Percentiles rank a stretch among this genome's conserved stretches.
phyloP scores from a whole-genome alignment of 139 green algal species.

The Closterium sp. region DNA sequence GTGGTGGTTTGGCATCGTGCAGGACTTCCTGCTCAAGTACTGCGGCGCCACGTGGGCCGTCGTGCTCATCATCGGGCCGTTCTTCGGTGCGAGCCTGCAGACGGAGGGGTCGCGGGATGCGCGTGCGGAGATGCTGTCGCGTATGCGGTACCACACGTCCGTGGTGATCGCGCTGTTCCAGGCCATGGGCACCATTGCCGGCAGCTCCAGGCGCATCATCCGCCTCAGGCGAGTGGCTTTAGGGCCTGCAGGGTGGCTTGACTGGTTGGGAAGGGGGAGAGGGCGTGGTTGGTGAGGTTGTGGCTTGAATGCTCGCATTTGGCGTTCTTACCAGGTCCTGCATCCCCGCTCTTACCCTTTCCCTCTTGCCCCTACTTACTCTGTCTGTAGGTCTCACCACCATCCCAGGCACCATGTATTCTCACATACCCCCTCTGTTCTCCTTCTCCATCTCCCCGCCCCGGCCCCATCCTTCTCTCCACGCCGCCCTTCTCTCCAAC shows the following conservation, averaged over 20 bases:
- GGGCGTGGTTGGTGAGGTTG: no score
- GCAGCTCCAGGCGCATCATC: constrained; percentile 11
- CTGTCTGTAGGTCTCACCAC: no score
- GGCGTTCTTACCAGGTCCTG: no score
- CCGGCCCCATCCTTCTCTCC: neutral
- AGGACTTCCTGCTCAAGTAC: constrained; percentile 81
- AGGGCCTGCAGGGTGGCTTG: no score
- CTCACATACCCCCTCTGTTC: neutral
- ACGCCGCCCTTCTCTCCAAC: no score
- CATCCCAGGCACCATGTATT: no score
- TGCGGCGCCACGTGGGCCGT: constrained; percentile 72
- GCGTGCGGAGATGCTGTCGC: constrained; percentile 69
- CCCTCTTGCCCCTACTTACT: no score
- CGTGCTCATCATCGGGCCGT: constrained; percentile 78
- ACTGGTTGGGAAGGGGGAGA: no score
- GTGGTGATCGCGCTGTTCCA: constrained; percentile 73
- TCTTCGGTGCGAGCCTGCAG: constrained; percentile 67
- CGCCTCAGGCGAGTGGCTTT: constrained; percentile 23
- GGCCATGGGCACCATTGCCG: constrained; percentile 65
- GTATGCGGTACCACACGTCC: constrained; percentile 80
- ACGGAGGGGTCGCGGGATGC: constrained; percentile 55
- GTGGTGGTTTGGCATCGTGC: constrained; percentile 70
- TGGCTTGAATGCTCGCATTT: constrained; percentile 59
- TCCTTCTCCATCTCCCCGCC: neutral
- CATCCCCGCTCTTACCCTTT: no score